A percentile compares a stretch with the other conserved stretches of the same genome.
Conservation (phyloP, 148 eudicot species). For the Rhododendron ovatum region DNA sequence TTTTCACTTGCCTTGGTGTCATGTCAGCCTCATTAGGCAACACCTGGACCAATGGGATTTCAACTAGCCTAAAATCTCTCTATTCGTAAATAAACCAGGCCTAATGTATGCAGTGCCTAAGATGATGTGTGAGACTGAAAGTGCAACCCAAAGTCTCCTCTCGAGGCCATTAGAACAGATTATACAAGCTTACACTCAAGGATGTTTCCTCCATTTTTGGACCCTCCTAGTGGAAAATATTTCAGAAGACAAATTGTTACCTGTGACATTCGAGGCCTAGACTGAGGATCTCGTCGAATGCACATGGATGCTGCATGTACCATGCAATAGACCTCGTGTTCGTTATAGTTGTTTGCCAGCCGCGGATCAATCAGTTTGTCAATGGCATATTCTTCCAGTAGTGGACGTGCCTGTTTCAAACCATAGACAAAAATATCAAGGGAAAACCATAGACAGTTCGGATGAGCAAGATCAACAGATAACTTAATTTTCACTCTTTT, state of each 20-base stretch:
- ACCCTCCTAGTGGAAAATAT: neutral
- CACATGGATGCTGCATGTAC: conserved; percentile 91
- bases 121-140: neutral
- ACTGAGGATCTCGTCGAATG: conserved; percentile 75
- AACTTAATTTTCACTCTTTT: neutral
- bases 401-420: conserved; percentile 68
- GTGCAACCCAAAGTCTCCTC: neutral
- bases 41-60: neutral
- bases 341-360: conserved; percentile 47
- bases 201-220: neutral
- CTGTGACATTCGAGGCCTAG: conserved; percentile 95
- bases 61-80: neutral
- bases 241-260: conserved; percentile 20
- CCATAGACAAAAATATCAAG: neutral
- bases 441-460: neutral
- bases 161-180: neutral
- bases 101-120: neutral
- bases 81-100: neutral
- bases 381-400: conserved; percentile 58
- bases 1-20: neutral
- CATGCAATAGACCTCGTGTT: conserved; percentile 66
- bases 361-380: conserved; percentile 74
- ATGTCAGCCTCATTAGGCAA: neutral
- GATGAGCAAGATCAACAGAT: neutral
- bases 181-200: neutral